Percentiles rank a stretch among this genome's conserved stretches.
These are phyloP conservation scores for Hericium rajendrae DNA, from an alignment of 768 basidiomycete genomes.

Conservation along the genomic window DNA sequence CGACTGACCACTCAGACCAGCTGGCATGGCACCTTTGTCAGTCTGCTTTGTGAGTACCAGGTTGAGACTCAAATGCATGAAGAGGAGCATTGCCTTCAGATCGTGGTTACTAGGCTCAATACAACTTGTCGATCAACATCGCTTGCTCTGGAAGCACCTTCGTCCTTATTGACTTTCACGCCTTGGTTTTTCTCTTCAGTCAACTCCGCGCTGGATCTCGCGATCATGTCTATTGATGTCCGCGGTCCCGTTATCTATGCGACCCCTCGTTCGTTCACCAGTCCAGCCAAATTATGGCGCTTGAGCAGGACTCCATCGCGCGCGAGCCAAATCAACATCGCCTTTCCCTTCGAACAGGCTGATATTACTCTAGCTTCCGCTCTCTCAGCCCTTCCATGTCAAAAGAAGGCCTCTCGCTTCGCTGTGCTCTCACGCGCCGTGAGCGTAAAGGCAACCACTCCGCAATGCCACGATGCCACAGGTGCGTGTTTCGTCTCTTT, in stretches of 20 bases:
- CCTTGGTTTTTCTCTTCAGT: neutral
- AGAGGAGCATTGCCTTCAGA: too few species aligned
- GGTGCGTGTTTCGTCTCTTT: neutral
- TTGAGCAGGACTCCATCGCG: neutral
- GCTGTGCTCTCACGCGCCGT: neutral
- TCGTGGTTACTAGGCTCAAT: too few species aligned
- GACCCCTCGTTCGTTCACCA: neutral
- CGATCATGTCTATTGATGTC: neutral
- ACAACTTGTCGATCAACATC: neutral
- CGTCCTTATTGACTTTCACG: neutral
- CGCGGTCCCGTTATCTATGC: neutral
- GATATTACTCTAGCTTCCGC: neutral
- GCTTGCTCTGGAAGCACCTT: neutral
- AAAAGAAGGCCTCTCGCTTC: neutral
- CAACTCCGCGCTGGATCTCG: too few species aligned
- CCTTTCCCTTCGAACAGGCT: neutral
- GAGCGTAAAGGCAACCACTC: neutral
- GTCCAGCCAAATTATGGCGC: neutral
- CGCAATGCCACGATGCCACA: neutral
- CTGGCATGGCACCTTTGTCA: too few species aligned
- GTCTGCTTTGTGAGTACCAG: too few species aligned
- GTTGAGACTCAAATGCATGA: too few species aligned
- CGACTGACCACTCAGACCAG: too few species aligned
- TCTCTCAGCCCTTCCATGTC: neutral
- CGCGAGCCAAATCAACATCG: neutral